phyloP scores from a whole-genome alignment of 208 protist species.

The Leishmania martiniquensis region DNA sequence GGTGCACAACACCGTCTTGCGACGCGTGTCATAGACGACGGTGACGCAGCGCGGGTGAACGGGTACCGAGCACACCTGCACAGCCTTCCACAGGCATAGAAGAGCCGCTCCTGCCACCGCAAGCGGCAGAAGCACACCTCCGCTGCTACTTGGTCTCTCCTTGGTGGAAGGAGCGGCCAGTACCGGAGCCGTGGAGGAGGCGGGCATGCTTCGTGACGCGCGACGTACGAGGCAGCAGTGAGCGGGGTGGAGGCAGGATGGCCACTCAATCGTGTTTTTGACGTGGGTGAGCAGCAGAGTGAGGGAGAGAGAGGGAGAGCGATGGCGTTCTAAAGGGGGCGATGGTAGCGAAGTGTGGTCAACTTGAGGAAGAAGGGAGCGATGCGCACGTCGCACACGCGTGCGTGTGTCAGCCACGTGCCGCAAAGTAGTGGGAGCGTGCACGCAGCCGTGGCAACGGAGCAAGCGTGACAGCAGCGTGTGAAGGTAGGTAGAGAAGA shows the following conservation, averaged over 20 bases:
- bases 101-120: constrained; percentile 37
- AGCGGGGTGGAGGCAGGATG: neutral
- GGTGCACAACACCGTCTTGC: constrained; percentile 63
- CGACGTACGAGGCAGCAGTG: neutral
- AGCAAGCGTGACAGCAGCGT: neutral
- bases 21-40: constrained; percentile 85
- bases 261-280: too few species aligned
- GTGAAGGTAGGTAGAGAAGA: neutral
- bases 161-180: neutral
- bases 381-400: neutral
- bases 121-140: constrained; percentile 44
- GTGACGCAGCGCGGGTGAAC: constrained; percentile 73
- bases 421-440: neutral
- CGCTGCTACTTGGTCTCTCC: neutral
- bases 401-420: neutral
- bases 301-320: too few species aligned
- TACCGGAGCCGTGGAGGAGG: neutral
- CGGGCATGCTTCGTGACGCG: neutral
- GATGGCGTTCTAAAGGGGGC: neutral
- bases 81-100: constrained; percentile 55
- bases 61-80: constrained; percentile 53
- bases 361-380: neutral
- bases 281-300: neutral
- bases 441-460: neutral
- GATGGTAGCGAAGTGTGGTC: neutral